Evolutionary conservation across 2,329 filamentous ascomycete genomes (phyloP), one percentile per base, ranked within the genome.

Genomic region (Blastomyces emzantsi): DNA sequence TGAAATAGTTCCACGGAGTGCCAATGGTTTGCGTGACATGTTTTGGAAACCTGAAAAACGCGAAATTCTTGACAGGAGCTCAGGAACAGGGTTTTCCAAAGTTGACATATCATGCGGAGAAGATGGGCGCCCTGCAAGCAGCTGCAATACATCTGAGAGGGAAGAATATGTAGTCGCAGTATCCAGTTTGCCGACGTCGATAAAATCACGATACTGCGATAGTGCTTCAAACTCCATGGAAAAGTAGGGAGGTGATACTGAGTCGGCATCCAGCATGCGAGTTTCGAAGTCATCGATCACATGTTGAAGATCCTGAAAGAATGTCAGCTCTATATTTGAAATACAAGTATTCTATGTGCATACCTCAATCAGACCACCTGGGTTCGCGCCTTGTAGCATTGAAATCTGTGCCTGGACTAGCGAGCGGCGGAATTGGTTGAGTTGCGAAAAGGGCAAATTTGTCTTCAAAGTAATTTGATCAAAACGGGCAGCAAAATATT

Each of bases 1-100:
- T 7, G 83, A 80, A 22, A 86, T 68, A 3, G 73, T 76, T 41
- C 79, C 79, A 15, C 75, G 77, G 73, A 83, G 80, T 7, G 82
- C 80, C 45, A 79, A 73, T 0, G 78, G 71, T 5, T 73, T 70
- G 64, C 68, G 68, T 65, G 67, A 68, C 4, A 67, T 62, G 58
- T 66, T 68, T 45, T 69, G 70, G 60, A 70, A 73, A 3, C 75
- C 75, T 15, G 73, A 70, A 52, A 76, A 78, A 1, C 74, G 66
- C 3, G 76, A 72, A 30, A 78, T 61, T 63, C 68, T 73, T 30
- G 77, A 71, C 6, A 78, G 70, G 19, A 75, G 64, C 43, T 69
- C 63, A n/a, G 76, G 75, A 51, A 77, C 70, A 3, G 67, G 64
- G 61, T 67, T 76, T 22, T 70, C 69, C 19, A 73, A 64, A 36